Evolutionary conservation across 1,284 basidiomycete species (phyloP).

Genomic region (Wolfiporia cocos): DNA sequence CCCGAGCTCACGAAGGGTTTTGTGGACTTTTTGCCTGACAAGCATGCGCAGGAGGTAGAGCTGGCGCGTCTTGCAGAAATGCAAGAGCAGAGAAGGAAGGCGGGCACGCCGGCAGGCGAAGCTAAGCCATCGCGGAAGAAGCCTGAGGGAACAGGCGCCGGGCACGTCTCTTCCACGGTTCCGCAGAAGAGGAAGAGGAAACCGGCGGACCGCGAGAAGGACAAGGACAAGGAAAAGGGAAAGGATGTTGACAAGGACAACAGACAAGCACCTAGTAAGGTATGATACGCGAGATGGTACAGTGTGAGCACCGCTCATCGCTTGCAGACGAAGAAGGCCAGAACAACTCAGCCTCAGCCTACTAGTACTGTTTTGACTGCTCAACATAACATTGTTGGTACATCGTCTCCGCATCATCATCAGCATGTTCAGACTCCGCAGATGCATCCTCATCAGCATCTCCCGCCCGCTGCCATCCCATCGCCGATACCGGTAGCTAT

Average conservation of each 20-base stretch:
- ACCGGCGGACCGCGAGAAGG: slow-evolving; percentile 30
- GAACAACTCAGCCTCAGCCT: slow-evolving; percentile 17
- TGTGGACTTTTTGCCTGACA: slow-evolving; percentile 85
- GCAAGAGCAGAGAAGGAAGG: slow-evolving; percentile 15
- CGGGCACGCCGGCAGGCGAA: slow-evolving; percentile 8
- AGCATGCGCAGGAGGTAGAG: slow-evolving; percentile 42
- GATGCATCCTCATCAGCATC: slow-evolving; percentile 15
- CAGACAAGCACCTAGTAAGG: slow-evolving; percentile 27
- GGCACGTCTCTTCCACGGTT: slow-evolving; percentile 23
- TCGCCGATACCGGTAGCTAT: slow-evolving; percentile 21
- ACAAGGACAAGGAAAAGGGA: slow-evolving; percentile 27
- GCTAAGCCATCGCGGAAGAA: slow-evolving; percentile 14
- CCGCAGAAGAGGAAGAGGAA: slow-evolving; percentile 66
- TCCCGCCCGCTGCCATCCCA: slow-evolving; percentile 24
- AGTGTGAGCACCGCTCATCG: not conserved
- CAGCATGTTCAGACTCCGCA: slow-evolving; percentile 15
- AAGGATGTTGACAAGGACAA: slow-evolving; percentile 24
- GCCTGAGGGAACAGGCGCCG: slow-evolving; percentile 7
- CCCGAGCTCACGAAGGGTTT: slow-evolving; percentile 91
- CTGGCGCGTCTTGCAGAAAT: slow-evolving; percentile 19
- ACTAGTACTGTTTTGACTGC: slow-evolving; percentile 21
- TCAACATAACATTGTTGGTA: slow-evolving; percentile 18
- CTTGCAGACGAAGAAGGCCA: slow-evolving; percentile 16
- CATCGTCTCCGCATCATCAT: slow-evolving; percentile 18
- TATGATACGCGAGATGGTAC: slow-evolving; percentile 9